These are phyloP conservation scores for Bauhinia variegata DNA, from an alignment of 306 rosid genomes.

Conservation along the genomic window DNA sequence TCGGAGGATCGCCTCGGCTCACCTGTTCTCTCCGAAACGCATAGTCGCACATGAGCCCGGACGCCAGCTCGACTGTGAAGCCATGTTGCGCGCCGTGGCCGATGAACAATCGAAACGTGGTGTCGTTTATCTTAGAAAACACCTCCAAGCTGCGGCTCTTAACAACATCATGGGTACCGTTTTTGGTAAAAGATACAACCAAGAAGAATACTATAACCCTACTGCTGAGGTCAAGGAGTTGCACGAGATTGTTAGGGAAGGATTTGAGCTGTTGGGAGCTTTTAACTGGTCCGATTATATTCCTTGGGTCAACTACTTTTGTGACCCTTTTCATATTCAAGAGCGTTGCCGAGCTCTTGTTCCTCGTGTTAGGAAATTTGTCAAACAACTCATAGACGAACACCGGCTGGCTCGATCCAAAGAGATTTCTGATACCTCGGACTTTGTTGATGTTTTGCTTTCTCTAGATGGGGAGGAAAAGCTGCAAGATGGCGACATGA, in stretches of 20 bases:
- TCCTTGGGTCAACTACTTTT: conserved; percentile 46
- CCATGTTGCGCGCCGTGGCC: conserved; percentile 33
- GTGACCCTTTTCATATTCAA: conserved; percentile 39
- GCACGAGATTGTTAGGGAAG: conserved; percentile 52
- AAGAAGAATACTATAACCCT: not conserved
- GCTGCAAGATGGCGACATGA: conserved; percentile 54
- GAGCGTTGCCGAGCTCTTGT: conserved; percentile 46
- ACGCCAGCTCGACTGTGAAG: conserved; percentile 38
- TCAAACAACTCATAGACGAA: conserved; percentile 40
- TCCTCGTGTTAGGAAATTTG: conserved; percentile 49
- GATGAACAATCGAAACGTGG: conserved; percentile 36
- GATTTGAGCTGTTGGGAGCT: conserved; percentile 55
- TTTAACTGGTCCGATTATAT: conserved; percentile 56
- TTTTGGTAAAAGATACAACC: conserved; percentile 47
- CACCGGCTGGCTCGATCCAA: conserved; percentile 31
- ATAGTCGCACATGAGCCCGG: conserved; percentile 43
- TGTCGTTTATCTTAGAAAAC: conserved; percentile 39
- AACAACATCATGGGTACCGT: conserved; percentile 50
- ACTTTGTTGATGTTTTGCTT: conserved; percentile 53
- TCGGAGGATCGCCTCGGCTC: conserved; percentile 42
- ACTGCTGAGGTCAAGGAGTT: conserved; percentile 33
- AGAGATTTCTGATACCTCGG: conserved; percentile 35
- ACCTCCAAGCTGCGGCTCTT: conserved; percentile 52
- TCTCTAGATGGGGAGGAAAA: conserved; percentile 50
- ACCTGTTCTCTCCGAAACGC: conserved; percentile 41